These are phyloP conservation scores for Anthracocystis walkeri DNA, from an alignment of 1,284 basidiomycete genomes.

Conservation along the genomic window DNA sequence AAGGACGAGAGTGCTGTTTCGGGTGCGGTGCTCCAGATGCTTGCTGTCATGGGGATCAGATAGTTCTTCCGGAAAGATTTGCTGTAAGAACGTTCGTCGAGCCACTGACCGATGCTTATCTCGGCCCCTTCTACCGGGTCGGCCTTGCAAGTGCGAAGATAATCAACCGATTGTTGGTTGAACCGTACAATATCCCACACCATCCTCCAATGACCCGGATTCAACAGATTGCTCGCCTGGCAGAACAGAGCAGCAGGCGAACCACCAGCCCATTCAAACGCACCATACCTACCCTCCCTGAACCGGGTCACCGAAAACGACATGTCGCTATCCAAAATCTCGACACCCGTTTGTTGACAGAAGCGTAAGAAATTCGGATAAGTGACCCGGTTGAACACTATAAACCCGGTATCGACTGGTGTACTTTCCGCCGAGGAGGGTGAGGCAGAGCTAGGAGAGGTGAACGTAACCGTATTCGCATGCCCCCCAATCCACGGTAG, in stretches of 20 bases:
- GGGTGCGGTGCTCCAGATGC: conserved; percentile 84
- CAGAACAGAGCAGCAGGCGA: conserved; percentile 48
- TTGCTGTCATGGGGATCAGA: conserved; percentile 73
- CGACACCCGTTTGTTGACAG: conserved; percentile 74
- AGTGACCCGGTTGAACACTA: conserved; percentile 80
- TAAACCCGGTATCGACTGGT: conserved; percentile 56
- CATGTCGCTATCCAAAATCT: conserved; percentile 78
- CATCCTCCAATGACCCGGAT: conserved; percentile 79
- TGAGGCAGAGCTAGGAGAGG: conserved; percentile 55
- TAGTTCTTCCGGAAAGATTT: conserved; percentile 81
- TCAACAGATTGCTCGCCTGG: conserved; percentile 70
- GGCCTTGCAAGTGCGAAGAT: conserved; percentile 54
- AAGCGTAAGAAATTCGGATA: conserved; percentile 86
- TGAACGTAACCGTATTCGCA: conserved; percentile 79
- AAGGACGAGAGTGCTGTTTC: conserved; percentile 80
- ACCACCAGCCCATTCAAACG: conserved; percentile 60
- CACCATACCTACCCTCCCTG: conserved; percentile 26
- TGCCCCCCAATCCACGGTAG: conserved; percentile 80
- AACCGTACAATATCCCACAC: conserved; percentile 83
- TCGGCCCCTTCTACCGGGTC: conserved; percentile 56
- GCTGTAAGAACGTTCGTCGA: conserved; percentile 78
- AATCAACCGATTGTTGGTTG: conserved; percentile 76
- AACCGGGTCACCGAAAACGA: conserved; percentile 76
- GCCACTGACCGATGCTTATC: conserved; percentile 78
- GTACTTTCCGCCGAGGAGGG: conserved; percentile 19